Conservation (phyloP, 2,329 filamentous ascomycete species). For the Talaromyces sp. region DNA sequence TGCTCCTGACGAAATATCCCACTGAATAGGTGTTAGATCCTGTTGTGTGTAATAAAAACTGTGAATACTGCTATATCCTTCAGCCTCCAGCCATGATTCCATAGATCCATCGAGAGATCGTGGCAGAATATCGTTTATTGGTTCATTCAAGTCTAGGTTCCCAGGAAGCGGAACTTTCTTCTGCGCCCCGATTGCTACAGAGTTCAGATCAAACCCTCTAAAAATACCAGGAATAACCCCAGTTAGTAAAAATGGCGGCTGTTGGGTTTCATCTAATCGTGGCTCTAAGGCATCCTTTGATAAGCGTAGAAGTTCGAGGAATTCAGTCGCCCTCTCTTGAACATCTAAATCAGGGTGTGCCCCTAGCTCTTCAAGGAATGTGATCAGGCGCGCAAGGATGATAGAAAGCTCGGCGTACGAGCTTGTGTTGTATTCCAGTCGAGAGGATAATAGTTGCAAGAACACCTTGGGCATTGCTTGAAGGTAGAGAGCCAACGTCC, state of each 20-base stretch:
- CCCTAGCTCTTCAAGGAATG: slow-evolving; percentile 73
- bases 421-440: slow-evolving; percentile 65
- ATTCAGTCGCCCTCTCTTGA: slow-evolving; percentile 90
- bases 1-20: slow-evolving; percentile 17
- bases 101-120: slow-evolving; percentile 59
- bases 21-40: slow-evolving; percentile 13
- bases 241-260: slow-evolving; percentile 78
- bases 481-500: slow-evolving; percentile 71
- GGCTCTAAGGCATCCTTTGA: slow-evolving; percentile 66
- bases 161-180: slow-evolving; percentile 76
- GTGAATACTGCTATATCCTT: slow-evolving; percentile 41
- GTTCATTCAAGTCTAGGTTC: slow-evolving; percentile 71
- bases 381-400: slow-evolving; percentile 73
- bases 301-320: slow-evolving; percentile 81
- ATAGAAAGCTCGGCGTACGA: slow-evolving; percentile 71
- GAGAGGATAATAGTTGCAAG: slow-evolving; percentile 62
- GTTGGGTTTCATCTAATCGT: slow-evolving; percentile 31
- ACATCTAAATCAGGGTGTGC: slow-evolving; percentile 86
- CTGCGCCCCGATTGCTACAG: slow-evolving; percentile 78
- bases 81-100: slow-evolving; percentile 41
- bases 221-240: slow-evolving; percentile 89
- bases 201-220: slow-evolving; percentile 81
- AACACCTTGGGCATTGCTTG: slow-evolving; percentile 87
- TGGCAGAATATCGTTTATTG: slow-evolving; percentile 72
- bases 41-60: slow-evolving; percentile 36